A percentile compares a stretch with the other conserved stretches of the same genome.
Conservation (phyloP, 768 basidiomycete genomes). For the Tricholoma flavovirens region DNA sequence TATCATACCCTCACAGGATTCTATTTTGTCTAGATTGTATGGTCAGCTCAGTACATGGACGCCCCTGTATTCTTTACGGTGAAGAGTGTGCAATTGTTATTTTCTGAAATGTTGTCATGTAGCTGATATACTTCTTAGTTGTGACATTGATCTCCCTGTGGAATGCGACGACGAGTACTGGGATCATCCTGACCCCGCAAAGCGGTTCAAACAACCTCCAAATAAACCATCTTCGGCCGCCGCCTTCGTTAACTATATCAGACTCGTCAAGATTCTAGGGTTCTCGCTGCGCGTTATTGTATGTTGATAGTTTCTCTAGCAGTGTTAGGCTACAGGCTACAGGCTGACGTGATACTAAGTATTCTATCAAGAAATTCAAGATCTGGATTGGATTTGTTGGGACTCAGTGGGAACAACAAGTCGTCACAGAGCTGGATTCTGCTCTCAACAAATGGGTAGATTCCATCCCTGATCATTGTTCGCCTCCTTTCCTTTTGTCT, state of each 20-base stretch:
- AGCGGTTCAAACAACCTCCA: slow-evolving; percentile 65
- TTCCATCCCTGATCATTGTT: slow-evolving; percentile 54
- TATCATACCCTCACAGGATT: slow-evolving; percentile 32
- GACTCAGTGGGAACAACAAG: slow-evolving; percentile 58
- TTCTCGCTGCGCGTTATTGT: slow-evolving; percentile 62
- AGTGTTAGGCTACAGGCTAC: too few species aligned
- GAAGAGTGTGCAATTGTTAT: slow-evolving; percentile 51
- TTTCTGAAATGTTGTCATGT: slow-evolving; percentile 5
- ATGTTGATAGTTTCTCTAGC: slow-evolving; percentile 15
- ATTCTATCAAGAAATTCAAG: slow-evolving; percentile 78
- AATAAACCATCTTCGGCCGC: slow-evolving; percentile 52
- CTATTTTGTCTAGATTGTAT: slow-evolving; percentile 48
- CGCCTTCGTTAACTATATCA: slow-evolving; percentile 50
- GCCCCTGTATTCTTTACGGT: slow-evolving; percentile 74
- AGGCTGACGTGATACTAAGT: slow-evolving; percentile 26
- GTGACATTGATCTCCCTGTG: slow-evolving; percentile 64
- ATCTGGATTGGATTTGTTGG: slow-evolving; percentile 57
- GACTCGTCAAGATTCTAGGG: slow-evolving; percentile 58
- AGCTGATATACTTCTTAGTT: slow-evolving; percentile 34
- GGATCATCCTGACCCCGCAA: slow-evolving; percentile 50
- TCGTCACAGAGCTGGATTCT: slow-evolving; percentile 67
- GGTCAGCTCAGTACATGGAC: slow-evolving; percentile 51
- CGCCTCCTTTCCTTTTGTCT: slow-evolving; percentile 12
- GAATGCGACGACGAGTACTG: slow-evolving; percentile 75
- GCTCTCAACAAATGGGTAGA: slow-evolving; percentile 70